These are phyloP conservation scores for Gynochthodes officinalis DNA, from an alignment of 257 asterid species.

Conservation along the genomic window DNA sequence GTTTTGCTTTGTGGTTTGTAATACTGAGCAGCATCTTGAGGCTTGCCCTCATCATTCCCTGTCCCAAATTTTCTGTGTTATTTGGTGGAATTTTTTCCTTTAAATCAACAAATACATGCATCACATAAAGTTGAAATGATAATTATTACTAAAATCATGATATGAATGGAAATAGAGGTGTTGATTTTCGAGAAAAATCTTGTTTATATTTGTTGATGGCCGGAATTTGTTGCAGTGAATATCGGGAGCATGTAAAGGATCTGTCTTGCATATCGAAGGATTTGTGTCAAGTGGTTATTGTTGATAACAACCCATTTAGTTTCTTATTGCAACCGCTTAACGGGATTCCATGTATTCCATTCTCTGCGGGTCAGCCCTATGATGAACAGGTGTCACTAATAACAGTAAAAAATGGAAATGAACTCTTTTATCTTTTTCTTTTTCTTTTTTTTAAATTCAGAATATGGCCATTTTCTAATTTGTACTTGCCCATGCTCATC, in stretches of 20 bases:
- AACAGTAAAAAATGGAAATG: neutral
- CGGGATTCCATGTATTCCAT: constrained; percentile 85
- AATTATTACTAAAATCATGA: neutral
- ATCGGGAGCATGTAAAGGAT: constrained; percentile 89
- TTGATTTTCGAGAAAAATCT: neutral
- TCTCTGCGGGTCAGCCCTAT: constrained; percentile 62
- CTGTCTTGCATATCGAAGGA: constrained; percentile 71
- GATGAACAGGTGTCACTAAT: constrained; percentile 61
- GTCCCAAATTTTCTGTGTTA: neutral
- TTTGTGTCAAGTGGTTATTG: constrained; percentile 67
- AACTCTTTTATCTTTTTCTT: no score
- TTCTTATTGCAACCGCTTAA: constrained; percentile 89
- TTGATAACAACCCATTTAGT: constrained; percentile 95
- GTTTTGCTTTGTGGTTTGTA: neutral
- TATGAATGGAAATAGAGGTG: constrained; percentile 1
- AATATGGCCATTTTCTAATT: constrained; percentile 14
- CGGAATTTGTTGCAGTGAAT: constrained; percentile 55
- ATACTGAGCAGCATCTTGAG: neutral
- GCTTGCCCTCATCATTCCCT: neutral
- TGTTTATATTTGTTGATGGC: constrained; percentile 3
- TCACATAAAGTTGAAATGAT: neutral
- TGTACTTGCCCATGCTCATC: constrained; percentile 19
- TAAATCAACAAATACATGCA: neutral
- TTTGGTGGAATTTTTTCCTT: neutral
- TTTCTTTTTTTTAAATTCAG: neutral